phyloP scores from a whole-genome alignment of 495 filamentous ascomycete genomes.

The Penicillium cosmopolitanum region DNA sequence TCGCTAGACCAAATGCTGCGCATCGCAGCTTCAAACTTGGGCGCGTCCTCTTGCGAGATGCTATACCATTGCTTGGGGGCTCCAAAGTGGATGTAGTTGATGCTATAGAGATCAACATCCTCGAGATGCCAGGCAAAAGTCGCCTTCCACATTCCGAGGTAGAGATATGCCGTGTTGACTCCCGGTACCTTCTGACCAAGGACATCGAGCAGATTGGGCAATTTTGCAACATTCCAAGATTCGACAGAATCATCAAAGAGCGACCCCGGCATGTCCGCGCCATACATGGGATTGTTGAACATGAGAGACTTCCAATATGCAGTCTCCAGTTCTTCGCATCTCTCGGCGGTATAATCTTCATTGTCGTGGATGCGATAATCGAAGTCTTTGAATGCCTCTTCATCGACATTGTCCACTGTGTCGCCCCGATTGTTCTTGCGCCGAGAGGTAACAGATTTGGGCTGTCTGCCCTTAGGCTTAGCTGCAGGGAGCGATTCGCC shows the following conservation, averaged over 20 bases:
- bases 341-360: conserved; percentile 81
- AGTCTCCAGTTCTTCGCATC: conserved; percentile 91
- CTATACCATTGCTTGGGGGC: conserved; percentile 99
- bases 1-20: conserved; percentile 93
- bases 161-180: conserved; percentile 98
- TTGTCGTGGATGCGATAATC: conserved; percentile 84
- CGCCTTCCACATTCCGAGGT: conserved; percentile 99
- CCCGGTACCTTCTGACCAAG: conserved; percentile 93
- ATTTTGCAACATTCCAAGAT: conserved; percentile 90
- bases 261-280: conserved; percentile 94
- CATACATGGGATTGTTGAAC: conserved; percentile 92
- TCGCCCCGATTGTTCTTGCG: conserved; percentile 81
- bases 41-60: conserved; percentile 95
- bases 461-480: conserved; percentile 56
- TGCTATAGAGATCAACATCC: conserved; percentile 98
- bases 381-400: conserved; percentile 83
- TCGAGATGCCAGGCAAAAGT: conserved; percentile 99
- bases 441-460: conserved; percentile 66
- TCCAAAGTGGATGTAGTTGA: conserved; percentile 99
- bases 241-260: conserved; percentile 89
- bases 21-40: conserved; percentile 93
- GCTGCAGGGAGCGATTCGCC: conserved; percentile 51
- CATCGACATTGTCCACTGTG: conserved; percentile 71
- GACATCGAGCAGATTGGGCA: conserved; percentile 91
- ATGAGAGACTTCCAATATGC: conserved; percentile 96